Evolutionary conservation across 306 rosid genomes (phyloP), one percentile per base, ranked within the genome.

Genomic region (Vicia sativa): DNA sequence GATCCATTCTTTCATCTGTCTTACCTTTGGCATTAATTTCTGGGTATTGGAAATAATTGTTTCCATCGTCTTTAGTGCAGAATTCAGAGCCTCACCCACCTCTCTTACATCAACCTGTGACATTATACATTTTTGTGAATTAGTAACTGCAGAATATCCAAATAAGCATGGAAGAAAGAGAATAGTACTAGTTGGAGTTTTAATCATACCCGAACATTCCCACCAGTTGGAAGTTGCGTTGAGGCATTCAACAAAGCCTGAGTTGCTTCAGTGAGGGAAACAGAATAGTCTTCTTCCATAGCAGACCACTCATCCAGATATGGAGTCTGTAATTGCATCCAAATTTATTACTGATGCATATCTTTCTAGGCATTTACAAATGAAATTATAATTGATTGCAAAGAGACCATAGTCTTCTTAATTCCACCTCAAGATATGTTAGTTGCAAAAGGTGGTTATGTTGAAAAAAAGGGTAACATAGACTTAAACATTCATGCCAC

Each of bases 241-340:
- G 92, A 88, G 45, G 90, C 84, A 67, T 91, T 91, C 71, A 82
- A 48, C 87, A 91, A 67, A 66, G 92, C 97, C 62, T 72, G 84
- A 67, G 42, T 67, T 37, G 71, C 74, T 83, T 88, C 97, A 41
- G 85, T 69, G 62, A 86, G 74, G 60, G 82, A 83, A 68, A 69
- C 31, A 8, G 91, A 84, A 80, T 84, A 88, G 55, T 81, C 92
- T 76, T 53, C 92, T 48, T 84, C 79, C 29, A 88, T 67, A 69
- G 67, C 43, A 42, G 87, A 83, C 97, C 97, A 91, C 80, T 83
- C 89, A 58, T 84, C 89, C 79, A 91, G 67, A 72, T 74, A 78
- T 19, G 96, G 91, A 78, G 81, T 79, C 97, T 91, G 80, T 65
- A 77, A 80, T 61, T 28, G 64, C 46, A 65, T 28, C 70, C 38